Conservation (phyloP, 805 yeast species). For the Candida piceae region DNA sequence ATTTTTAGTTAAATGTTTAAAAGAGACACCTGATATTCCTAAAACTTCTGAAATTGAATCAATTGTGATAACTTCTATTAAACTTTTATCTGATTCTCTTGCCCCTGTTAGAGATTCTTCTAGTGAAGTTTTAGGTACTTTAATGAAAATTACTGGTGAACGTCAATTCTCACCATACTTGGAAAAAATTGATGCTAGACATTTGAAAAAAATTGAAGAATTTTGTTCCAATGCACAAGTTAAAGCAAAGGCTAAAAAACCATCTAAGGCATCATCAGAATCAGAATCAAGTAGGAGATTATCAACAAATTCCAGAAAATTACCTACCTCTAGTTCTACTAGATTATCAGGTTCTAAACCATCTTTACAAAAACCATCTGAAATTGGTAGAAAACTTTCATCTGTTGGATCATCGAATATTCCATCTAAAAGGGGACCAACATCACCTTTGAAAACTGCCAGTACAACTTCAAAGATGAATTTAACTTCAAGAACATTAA, state of each 20-base stretch:
- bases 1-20: constrained; percentile 60
- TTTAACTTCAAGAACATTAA: constrained; percentile 25
- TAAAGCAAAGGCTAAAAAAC: constrained; percentile 31
- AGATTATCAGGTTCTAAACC: background rate
- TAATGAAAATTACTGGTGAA: constrained; percentile 80
- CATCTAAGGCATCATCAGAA: constrained; percentile 1
- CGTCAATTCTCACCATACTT: constrained; percentile 54
- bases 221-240: constrained; percentile 53
- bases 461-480: constrained; percentile 16
- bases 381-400: too few species aligned
- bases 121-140: constrained; percentile 70
- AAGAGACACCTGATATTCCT: constrained; percentile 45
- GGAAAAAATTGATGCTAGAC: constrained; percentile 71
- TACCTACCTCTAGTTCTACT: constrained; percentile 11
- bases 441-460: constrained; percentile 56
- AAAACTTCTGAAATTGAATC: constrained; percentile 46
- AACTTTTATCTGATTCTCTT: constrained; percentile 74
- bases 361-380: too few species aligned
- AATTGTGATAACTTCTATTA: constrained; percentile 51
- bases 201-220: constrained; percentile 56
- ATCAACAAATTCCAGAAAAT: constrained; percentile 4
- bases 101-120: constrained; percentile 79
- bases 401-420: constrained; percentile 25
- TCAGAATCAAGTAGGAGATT: background rate
- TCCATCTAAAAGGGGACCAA: constrained; percentile 66